A percentile compares a stretch with the other conserved stretches of the same genome.
Evolutionary conservation across 352 stramenopile species (phyloP).

Genomic region (Phytophthora sojae): DNA sequence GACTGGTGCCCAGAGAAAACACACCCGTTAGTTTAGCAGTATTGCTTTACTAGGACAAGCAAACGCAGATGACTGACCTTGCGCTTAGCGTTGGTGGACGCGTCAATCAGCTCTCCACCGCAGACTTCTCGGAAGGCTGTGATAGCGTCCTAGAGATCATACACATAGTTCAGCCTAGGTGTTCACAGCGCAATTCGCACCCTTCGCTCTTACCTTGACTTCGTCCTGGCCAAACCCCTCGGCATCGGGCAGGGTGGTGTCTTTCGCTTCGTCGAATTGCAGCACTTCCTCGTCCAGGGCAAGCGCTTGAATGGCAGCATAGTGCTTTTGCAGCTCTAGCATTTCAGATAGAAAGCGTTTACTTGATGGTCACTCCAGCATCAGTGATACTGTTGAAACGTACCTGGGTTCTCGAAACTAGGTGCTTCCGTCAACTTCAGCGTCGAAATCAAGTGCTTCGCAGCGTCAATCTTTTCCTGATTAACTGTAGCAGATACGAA

Average conservation of each 20-base stretch:
- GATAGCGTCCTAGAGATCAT: conserved; percentile 49
- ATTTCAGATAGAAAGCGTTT: neutral
- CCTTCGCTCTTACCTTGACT: conserved; percentile 55
- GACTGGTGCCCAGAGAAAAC: conserved; percentile 26
- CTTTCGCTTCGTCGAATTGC: conserved; percentile 80
- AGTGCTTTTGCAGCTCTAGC: conserved; percentile 88
- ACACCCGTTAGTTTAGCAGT: neutral
- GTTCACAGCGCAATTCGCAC: neutral
- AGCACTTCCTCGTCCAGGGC: conserved; percentile 76
- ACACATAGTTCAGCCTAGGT: neutral
- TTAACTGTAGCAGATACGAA: conserved; percentile 34
- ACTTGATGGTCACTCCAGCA: neutral
- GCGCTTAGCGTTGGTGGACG: conserved; percentile 54
- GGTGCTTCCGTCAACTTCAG: conserved; percentile 77
- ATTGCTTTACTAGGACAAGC: neutral
- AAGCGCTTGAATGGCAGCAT: conserved; percentile 80
- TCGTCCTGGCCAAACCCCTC: conserved; percentile 74
- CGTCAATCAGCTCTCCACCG: conserved; percentile 60
- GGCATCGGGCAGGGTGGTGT: conserved; percentile 77
- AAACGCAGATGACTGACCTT: conserved; percentile 40
- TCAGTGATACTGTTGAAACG: neutral
- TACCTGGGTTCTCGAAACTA: conserved; percentile 86
- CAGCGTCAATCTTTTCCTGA: conserved; percentile 66
- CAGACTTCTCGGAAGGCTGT: conserved; percentile 53
- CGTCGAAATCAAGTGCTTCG: conserved; percentile 74